phyloP scores from a whole-genome alignment of 2,329 filamentous ascomycete genomes.

The Neopestalotiopsis rosae region DNA sequence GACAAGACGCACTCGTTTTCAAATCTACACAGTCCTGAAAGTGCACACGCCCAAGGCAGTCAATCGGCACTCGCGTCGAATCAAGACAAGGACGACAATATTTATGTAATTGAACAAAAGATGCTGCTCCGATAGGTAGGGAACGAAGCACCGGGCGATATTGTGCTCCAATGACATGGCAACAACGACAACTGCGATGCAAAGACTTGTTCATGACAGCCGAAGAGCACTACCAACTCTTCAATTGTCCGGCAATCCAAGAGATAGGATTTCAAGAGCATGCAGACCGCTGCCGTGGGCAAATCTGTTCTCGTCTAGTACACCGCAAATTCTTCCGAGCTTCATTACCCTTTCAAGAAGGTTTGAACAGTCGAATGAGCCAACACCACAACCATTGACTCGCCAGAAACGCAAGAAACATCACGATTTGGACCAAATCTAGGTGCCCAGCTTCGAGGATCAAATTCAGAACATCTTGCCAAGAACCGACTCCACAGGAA shows the following conservation, averaged over 20 bases:
- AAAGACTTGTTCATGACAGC: too few species aligned
- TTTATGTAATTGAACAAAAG: conserved; percentile 10
- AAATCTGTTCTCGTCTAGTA: too few species aligned
- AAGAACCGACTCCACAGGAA: conserved; percentile 9
- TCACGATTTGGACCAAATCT: neutral
- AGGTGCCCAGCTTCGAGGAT: neutral
- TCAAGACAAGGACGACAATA: neutral
- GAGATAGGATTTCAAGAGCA: neutral
- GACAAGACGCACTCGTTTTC: conserved; percentile 9
- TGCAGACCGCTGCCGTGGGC: neutral
- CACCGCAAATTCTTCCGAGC: too few species aligned
- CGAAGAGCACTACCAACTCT: too few species aligned
- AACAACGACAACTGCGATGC: neutral
- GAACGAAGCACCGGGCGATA: neutral
- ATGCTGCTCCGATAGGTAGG: conserved; percentile 8
- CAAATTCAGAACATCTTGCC: conserved; percentile 1
- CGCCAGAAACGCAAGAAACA: neutral
- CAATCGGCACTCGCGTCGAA: neutral
- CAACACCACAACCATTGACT: neutral
- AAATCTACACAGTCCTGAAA: neutral
- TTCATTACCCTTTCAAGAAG: too few species aligned
- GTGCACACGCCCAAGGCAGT: neutral
- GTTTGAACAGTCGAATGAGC: neutral
- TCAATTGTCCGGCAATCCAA: too few species aligned
- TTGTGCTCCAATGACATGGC: neutral